Conservation (phyloP, 2,329 filamentous ascomycete genomes). For the Diaporthe vaccinii region DNA sequence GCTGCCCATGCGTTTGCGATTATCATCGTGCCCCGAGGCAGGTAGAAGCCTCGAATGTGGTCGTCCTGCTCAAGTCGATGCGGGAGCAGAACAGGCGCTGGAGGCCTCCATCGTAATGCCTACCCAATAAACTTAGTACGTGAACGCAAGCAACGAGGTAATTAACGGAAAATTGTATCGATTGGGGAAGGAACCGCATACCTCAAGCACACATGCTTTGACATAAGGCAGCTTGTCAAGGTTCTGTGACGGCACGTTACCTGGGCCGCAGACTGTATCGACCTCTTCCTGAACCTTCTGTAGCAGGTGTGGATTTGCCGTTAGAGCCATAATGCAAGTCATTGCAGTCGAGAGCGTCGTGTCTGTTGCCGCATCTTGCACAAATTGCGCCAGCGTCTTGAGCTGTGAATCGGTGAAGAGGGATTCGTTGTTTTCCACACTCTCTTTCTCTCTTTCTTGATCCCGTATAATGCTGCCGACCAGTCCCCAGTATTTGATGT, state of each 20-base stretch:
- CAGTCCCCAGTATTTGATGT: slow-evolving; percentile 27
- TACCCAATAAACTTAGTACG: neutral
- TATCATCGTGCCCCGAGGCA: slow-evolving; percentile 14
- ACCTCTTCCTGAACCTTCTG: slow-evolving; percentile 18
- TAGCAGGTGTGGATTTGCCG: neutral
- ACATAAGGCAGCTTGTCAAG: slow-evolving; percentile 11
- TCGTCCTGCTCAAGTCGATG: slow-evolving; percentile 30
- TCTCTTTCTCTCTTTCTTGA: slow-evolving; percentile 3
- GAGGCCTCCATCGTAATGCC: slow-evolving; percentile 26
- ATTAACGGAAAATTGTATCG: neutral
- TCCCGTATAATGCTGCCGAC: slow-evolving; percentile 10
- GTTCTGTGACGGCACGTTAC: neutral
- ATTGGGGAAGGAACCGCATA: neutral
- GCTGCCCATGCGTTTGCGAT: slow-evolving; percentile 28
- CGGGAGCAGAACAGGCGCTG: slow-evolving; percentile 13
- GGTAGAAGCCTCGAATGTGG: neutral
- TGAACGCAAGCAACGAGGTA: neutral
- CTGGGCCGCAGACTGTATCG: neutral
- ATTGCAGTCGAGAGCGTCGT: slow-evolving; percentile 20
- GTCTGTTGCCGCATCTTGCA: slow-evolving; percentile 18
- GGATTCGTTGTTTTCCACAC: neutral
- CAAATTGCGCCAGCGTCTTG: neutral
- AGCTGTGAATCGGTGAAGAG: slow-evolving; percentile 20
- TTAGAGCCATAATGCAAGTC: slow-evolving; percentile 30
- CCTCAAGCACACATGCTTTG: slow-evolving; percentile 31